These are phyloP conservation scores for Ambrosia artemisiifolia DNA, from an alignment of 129 eudicot genomes.

Conservation along the genomic window DNA sequence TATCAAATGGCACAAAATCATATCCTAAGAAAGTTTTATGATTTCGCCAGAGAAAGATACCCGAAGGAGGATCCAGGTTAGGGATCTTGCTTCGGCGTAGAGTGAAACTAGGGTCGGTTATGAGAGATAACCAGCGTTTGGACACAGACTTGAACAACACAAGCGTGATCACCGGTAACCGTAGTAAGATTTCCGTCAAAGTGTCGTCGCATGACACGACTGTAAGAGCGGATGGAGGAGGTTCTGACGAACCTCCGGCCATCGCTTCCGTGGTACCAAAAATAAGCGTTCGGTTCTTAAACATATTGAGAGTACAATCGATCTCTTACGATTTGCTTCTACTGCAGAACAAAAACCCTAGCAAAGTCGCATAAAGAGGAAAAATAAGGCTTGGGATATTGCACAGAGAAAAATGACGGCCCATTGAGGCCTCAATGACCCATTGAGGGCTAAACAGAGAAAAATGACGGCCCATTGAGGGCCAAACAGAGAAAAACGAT, in stretches of 20 bases:
- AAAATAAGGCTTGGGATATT: too few species aligned
- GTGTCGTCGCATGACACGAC: slow-evolving; percentile 4
- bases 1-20: slow-evolving; percentile 15
- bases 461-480: too few species aligned
- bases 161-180: not conserved
- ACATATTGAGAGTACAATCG: not conserved
- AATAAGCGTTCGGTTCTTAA: not conserved
- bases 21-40: not conserved
- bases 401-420: too few species aligned
- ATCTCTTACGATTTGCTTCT: too few species aligned
- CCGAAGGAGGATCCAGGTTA: not conserved
- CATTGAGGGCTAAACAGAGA: too few species aligned
- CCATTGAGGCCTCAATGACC: too few species aligned
- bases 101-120: not conserved
- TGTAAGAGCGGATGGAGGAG: not conserved
- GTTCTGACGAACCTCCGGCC: too few species aligned
- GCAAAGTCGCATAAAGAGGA: too few species aligned
- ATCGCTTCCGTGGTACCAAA: too few species aligned
- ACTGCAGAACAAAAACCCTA: too few species aligned
- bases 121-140: slow-evolving; percentile 21
- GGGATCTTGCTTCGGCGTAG: not conserved
- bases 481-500: too few species aligned
- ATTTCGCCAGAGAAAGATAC: not conserved
- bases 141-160: slow-evolving; percentile 1
- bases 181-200: slow-evolving; percentile 13